Evolutionary conservation across 805 yeast genomes (phyloP), one percentile per base, ranked within the genome.

Genomic region (Isabelozyma gotoi): DNA sequence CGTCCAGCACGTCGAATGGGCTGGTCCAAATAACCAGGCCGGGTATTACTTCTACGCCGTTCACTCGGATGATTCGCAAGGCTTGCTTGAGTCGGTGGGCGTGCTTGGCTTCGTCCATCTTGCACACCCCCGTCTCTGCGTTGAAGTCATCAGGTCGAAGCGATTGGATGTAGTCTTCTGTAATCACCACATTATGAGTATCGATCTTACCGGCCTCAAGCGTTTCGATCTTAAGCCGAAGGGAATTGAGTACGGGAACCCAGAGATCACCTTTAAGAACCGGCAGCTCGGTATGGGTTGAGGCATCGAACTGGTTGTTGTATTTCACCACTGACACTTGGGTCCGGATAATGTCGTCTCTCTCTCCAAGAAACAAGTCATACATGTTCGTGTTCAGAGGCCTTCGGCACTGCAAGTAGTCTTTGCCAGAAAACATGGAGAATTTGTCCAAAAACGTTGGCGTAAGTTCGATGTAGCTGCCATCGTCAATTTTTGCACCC

Each of bases 161-260:
- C 15, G 40, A 19, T 7, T 44, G 39, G 1, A 68, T 44, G 42
- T 53, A 62, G 6, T 62, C 60, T 7, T 48, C 41, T 2, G 65
- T 59, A 7, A 77, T 58, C 7, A 51, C 38, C 1, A 51, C 46
- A 38, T 78, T 78, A 17, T 45, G 45, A 0, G 60, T 39, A 48
- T 81, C 84, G 12, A 78, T 46, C 1, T 56, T 43, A 0, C 76
- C 77, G 1, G 62, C 52, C 6, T 43, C 45, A 16, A 81, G 46
- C 17, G 64, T 60, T 57, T 84, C 89, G 29, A 82, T 43, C 4
- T 60, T 55, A 12, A 81, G 33, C 35, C 81, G 62, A 4, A 77
- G 48, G 2, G 82, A 74, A 7, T 61, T 57, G 2, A 80, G 48
- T 11, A 59, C 55, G 1, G 70, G 71, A 31, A 77, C 48, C 68